Evolutionary conservation across 257 asterid genomes (phyloP).

Genomic region (Nicotiana paniculata): DNA sequence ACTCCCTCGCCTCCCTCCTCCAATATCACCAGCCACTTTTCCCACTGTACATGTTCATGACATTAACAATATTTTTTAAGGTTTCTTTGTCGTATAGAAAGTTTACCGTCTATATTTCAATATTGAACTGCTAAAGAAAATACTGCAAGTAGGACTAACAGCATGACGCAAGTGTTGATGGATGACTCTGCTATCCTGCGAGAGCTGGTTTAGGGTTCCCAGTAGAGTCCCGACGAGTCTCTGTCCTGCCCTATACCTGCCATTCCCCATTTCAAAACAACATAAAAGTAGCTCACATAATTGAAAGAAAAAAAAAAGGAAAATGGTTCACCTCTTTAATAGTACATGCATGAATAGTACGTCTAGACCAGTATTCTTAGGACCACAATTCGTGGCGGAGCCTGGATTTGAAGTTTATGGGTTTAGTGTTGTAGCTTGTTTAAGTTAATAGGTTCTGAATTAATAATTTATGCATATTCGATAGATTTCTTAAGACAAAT

Average conservation of each 20-base stretch:
- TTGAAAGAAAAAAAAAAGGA: too few relatives aligned
- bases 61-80: background rate
- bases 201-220: slow-evolving; percentile 46
- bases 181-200: slow-evolving; percentile 54
- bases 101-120: too few relatives aligned
- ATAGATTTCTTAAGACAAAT: too few relatives aligned
- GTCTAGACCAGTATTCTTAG: background rate
- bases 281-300: background rate
- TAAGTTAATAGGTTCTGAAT: too few relatives aligned
- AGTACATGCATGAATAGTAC: background rate
- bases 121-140: background rate
- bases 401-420: too few relatives aligned
- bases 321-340: background rate
- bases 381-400: background rate
- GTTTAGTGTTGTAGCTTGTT: too few relatives aligned
- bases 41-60: slow-evolving; percentile 41
- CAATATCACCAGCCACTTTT: slow-evolving; percentile 45
- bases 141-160: slow-evolving; percentile 24
- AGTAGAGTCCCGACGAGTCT: slow-evolving; percentile 31
- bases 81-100: background rate
- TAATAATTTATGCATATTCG: too few relatives aligned
- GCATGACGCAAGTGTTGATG: slow-evolving; percentile 35
- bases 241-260: slow-evolving; percentile 29
- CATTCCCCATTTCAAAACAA: background rate
- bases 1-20: slow-evolving; percentile 7